Base-by-base conservation (phyloP, 2,329 filamentous ascomycete species). In the Trichoderma citrinoviride region DNA sequence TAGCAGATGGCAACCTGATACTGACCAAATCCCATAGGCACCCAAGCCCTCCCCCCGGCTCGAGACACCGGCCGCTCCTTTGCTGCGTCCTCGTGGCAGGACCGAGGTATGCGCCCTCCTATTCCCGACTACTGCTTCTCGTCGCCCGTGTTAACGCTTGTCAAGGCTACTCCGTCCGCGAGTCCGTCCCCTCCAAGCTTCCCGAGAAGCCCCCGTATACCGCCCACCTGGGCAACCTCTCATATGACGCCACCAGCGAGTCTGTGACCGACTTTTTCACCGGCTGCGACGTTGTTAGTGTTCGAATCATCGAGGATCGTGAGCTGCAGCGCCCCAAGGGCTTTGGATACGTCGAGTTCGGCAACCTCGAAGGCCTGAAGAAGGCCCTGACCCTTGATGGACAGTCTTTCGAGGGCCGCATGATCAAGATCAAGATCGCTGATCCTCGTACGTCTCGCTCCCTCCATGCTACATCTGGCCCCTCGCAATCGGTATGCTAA, bases 331-430 rank as follows among this genome's bases (percentile, higher is more conserved):
- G 93, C 74, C 95, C 95, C 70, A 99, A 99, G 83, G 95, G 95
- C 55, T 99, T 99, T 73, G 95, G 94, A 67, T 99, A 99, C 77
- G 94, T 96, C 70, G 95, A 99, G 78, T 99, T 99, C 74, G 87
- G 84, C 70, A 89, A 87, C 58, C 81, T 95, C 50, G 94, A 98
- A 56, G 94, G 94, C 66, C 82, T 99, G 73, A 96, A 96, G 83
- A 90, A 93, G 79, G 95, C 95, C 64, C 85, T 99, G 69, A 87
- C 88, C 66, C 85, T 95, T 68, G 93, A 93, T 73, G 91, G 92
- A 72, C 83, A 87, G 67, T 88, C 87, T 66, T 93, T 98, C 77
- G 90, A 96, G 77, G 93, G 93, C 71, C 90, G 95, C 71, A 90
- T 89, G 75, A 93, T 99, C 77, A 89, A 92, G 76, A 90, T 98